Evolutionary conservation across 2,329 filamentous ascomycete species (phyloP).

Genomic region (Colletotrichum sp.): DNA sequence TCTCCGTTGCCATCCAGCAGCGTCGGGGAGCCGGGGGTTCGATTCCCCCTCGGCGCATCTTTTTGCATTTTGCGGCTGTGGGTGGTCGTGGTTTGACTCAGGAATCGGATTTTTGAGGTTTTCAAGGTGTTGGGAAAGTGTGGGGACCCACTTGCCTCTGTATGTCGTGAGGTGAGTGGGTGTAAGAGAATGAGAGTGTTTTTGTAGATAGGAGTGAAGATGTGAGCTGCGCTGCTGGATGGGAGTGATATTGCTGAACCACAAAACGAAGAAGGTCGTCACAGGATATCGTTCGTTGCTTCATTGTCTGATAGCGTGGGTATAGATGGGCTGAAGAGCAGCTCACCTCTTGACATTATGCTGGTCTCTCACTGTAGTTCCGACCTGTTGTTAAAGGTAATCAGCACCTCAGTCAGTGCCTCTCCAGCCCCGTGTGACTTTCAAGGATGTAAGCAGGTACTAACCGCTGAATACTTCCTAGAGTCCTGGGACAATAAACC

Average conservation of each 20-base stretch:
- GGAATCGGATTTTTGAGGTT: neutral
- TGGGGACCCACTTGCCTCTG: too few species aligned
- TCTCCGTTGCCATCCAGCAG: conserved; percentile 18
- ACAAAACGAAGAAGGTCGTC: neutral
- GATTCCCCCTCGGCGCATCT: conserved; percentile 15
- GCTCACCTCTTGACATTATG: neutral
- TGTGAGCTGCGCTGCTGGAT: neutral
- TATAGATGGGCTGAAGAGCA: neutral
- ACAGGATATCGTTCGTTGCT: neutral
- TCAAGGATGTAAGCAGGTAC: neutral
- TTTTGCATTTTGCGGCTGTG: neutral
- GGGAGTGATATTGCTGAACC: neutral
- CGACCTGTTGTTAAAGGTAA: neutral
- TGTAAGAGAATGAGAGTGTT: too few species aligned
- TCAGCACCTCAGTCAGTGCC: neutral
- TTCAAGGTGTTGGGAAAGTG: too few species aligned
- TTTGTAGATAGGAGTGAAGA: neutral
- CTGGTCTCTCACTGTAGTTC: neutral
- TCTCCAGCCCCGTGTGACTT: neutral
- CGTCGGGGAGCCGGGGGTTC: conserved; percentile 20
- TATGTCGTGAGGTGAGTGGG: too few species aligned
- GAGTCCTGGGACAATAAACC: neutral
- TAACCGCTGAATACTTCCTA: accelerated
- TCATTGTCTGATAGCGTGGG: neutral
- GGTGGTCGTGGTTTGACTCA: accelerated